Evolutionary conservation across 1,284 basidiomycete species (phyloP).

Genomic region (Cutaneotrichosporon spelunceum): DNA sequence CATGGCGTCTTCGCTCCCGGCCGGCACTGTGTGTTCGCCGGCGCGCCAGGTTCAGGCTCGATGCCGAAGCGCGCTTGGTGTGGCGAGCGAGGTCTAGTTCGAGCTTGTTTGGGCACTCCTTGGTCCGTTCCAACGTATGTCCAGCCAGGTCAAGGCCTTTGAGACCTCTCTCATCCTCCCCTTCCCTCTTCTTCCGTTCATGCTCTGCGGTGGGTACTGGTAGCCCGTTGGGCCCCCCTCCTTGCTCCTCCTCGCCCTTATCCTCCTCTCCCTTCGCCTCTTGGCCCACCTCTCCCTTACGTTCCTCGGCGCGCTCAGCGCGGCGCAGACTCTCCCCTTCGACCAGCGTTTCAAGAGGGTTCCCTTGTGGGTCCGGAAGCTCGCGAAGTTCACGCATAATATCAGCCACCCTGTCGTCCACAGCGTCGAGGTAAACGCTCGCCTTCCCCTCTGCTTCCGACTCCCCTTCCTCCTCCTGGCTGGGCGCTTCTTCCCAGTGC

Average conservation of each 20-base stretch:
- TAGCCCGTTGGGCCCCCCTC: too few species aligned
- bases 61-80: slow-evolving; percentile 3
- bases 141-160: neutral
- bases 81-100: neutral
- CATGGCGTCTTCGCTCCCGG: slow-evolving; percentile 7
- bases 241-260: neutral
- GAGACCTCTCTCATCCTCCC: neutral
- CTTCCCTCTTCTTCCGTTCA: neutral
- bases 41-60: slow-evolving; percentile 4
- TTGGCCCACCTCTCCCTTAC: too few species aligned
- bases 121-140: neutral
- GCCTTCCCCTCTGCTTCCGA: neutral
- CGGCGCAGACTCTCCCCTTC: slow-evolving; percentile 6
- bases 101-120: neutral
- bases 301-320: neutral
- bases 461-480: neutral
- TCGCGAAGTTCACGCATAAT: slow-evolving; percentile 38
- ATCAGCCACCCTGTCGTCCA: slow-evolving; percentile 30
- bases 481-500: neutral
- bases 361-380: slow-evolving; percentile 28
- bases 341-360: slow-evolving; percentile 10
- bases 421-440: slow-evolving; percentile 42
- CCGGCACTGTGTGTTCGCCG: slow-evolving; percentile 8
- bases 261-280: neutral
- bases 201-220: neutral